Evolutionary conservation across 306 rosid genomes (phyloP).

Genomic region (Inga leiocalycina): DNA sequence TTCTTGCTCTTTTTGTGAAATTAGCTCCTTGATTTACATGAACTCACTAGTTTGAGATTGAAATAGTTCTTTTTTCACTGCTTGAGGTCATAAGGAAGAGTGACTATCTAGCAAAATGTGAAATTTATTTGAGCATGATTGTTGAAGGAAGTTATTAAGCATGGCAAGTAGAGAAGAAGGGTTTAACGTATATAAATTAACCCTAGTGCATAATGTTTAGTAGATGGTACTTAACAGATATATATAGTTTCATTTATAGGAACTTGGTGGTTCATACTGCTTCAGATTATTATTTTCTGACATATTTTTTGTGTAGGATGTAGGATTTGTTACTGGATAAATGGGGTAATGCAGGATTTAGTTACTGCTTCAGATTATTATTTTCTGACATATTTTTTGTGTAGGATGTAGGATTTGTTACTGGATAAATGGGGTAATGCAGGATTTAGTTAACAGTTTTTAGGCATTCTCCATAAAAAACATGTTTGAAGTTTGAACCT

Average conservation of each 20-base stretch:
- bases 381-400: neutral
- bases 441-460: neutral
- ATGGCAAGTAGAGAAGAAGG: neutral
- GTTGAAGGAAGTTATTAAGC: neutral
- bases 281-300: neutral
- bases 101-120: neutral
- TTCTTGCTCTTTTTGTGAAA: neutral
- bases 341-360: neutral
- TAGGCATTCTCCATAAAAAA: neutral
- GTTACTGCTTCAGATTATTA: neutral
- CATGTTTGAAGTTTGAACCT: neutral
- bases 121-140: neutral
- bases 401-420: neutral
- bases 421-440: neutral
- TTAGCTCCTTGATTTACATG: neutral
- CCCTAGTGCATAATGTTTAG: neutral
- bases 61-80: neutral
- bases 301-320: neutral
- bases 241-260: neutral
- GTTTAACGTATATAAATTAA: neutral
- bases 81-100: neutral
- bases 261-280: neutral
- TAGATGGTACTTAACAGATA: neutral
- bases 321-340: neutral
- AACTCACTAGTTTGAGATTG: constrained; percentile 3